Conservation (phyloP, 2,329 filamentous ascomycete genomes). For the Neonectria coccinea region DNA sequence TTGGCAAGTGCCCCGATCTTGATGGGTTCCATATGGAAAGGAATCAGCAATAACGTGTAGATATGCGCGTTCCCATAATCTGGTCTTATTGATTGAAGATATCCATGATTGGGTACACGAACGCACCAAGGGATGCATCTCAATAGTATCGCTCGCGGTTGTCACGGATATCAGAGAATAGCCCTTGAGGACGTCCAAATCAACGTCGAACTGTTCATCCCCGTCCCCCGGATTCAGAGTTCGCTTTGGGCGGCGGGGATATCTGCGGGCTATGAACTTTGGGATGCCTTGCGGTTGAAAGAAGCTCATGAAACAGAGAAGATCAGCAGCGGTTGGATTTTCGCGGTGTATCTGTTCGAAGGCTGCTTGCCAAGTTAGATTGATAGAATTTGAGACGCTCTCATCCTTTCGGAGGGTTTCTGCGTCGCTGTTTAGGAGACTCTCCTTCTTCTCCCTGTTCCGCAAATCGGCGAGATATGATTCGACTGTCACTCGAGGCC, state of each 20-base stretch:
- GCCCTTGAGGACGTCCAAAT: no score
- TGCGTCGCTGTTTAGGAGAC: conserved; percentile 43
- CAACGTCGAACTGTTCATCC: no score
- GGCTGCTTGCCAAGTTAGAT: conserved; percentile 25
- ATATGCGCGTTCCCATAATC: not conserved
- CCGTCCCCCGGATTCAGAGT: no score
- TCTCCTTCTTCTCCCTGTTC: conserved; percentile 41
- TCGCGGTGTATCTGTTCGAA: conserved; percentile 28
- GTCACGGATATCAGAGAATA: no score
- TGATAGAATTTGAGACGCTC: conserved; percentile 25
- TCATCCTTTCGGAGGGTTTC: conserved; percentile 36
- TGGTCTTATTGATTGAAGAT: not conserved
- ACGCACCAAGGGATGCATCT: no score
- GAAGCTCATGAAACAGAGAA: conserved; percentile 33
- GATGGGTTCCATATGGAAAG: not conserved
- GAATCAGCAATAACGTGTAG: not conserved
- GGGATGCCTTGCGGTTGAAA: conserved; percentile 31
- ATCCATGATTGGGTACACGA: no score
- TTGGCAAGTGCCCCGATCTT: not conserved
- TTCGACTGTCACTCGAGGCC: conserved; percentile 38
- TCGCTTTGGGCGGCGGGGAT: not conserved
- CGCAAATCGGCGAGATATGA: conserved; percentile 49
- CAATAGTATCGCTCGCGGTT: no score
- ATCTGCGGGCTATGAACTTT: conserved; percentile 7
- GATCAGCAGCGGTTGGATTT: conserved; percentile 8